Conservation (phyloP, 257 asterid genomes). For the Ilex asprella region DNA sequence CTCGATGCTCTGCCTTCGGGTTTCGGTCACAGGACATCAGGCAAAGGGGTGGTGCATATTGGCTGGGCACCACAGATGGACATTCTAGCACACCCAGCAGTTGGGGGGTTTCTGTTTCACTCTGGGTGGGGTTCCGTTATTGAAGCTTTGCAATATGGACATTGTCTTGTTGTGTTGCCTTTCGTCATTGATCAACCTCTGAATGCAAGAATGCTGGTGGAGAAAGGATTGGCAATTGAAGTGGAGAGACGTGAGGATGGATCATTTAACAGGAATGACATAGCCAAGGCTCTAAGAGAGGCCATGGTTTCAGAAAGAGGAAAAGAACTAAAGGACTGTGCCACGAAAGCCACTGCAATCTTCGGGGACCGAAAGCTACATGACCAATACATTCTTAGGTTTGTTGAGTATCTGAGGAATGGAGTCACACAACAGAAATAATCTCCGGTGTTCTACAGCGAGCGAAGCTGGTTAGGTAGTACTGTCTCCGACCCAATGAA, state of each 20-base stretch:
- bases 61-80: conserved; percentile 47
- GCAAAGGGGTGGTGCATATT: conserved; percentile 25
- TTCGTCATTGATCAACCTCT: conserved; percentile 27
- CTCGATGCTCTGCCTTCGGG: conserved; percentile 5
- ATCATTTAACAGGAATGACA: conserved; percentile 17
- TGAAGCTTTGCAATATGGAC: conserved; percentile 22
- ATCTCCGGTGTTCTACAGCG: too few relatives aligned
- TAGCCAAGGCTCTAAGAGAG: conserved; percentile 21
- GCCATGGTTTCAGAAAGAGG: conserved; percentile 23
- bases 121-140: conserved; percentile 30
- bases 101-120: conserved; percentile 24
- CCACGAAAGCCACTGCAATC: conserved; percentile 15
- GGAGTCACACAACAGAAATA: conserved; percentile 1
- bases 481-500: too few relatives aligned
- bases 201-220: conserved; percentile 32
- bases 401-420: conserved; percentile 20
- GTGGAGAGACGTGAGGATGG: conserved; percentile 34
- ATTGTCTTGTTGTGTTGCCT: conserved; percentile 23
- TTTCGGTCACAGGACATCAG: neutral
- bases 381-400: conserved; percentile 7
- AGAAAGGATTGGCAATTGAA: conserved; percentile 31
- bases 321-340: conserved; percentile 6
- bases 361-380: conserved; percentile 22
- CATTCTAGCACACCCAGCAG: conserved; percentile 30
- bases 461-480: too few relatives aligned